phyloP scores from a whole-genome alignment of 306 rosid species.

The Lagenaria siceraria region DNA sequence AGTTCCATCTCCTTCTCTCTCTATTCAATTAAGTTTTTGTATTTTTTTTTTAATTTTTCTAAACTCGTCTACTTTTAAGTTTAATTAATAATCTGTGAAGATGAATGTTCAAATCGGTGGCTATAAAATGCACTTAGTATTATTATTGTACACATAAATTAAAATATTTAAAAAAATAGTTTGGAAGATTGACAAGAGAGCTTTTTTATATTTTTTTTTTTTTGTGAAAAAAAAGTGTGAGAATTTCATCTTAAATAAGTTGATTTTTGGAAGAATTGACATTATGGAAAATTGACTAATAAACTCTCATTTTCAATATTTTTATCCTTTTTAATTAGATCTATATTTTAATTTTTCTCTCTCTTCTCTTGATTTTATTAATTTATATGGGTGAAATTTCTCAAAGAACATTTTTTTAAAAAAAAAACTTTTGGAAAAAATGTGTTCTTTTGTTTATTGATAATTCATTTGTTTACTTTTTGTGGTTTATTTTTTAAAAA shows the following conservation, averaged over 20 bases:
- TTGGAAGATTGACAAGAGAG: background rate
- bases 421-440: too few species aligned
- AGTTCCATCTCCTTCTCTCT: background rate
- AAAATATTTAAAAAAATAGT: background rate
- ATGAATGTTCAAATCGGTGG: too few species aligned
- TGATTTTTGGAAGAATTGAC: background rate
- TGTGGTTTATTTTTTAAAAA: background rate
- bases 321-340: background rate
- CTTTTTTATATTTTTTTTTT: too few species aligned
- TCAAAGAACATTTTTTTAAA: too few species aligned
- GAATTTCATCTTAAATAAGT: background rate
- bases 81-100: background rate
- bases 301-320: background rate
- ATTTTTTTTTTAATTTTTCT: background rate
- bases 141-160: background rate
- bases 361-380: background rate
- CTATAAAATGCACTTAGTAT: too few species aligned
- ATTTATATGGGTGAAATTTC: background rate
- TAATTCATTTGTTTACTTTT: background rate
- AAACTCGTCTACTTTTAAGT: too few species aligned
- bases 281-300: background rate
- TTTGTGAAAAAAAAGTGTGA: background rate
- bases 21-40: background rate
- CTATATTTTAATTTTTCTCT: background rate
- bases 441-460: background rate